Evolutionary conservation across 1,139 yeast genomes (phyloP).

Genomic region (Kurtzmaniella quercitrusa): DNA sequence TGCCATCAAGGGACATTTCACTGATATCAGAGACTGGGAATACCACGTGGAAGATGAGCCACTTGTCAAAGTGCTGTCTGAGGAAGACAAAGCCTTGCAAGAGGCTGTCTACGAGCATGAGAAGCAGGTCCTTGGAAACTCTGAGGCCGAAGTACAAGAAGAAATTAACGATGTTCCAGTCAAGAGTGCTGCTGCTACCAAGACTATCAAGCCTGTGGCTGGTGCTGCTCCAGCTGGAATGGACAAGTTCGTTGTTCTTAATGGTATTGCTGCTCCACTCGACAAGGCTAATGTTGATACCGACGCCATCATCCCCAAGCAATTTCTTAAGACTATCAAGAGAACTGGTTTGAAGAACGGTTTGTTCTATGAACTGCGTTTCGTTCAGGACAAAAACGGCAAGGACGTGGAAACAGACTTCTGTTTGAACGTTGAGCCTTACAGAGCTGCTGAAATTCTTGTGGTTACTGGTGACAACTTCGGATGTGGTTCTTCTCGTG

Average conservation of each 20-base stretch:
- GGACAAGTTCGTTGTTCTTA: conserved; percentile 70
- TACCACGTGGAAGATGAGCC: conserved; percentile 61
- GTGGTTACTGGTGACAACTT: conserved; percentile 95
- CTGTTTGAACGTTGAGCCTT: conserved; percentile 80
- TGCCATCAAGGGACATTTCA: conserved; percentile 84
- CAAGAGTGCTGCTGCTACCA: conserved; percentile 33
- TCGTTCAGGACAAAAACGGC: conserved; percentile 62
- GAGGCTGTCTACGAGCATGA: conserved; percentile 69
- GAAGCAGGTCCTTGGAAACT: conserved; percentile 48
- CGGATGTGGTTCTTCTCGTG: conserved; percentile 99
- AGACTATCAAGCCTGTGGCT: conserved; percentile 20
- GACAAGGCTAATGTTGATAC: conserved; percentile 95
- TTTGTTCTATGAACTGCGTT: conserved; percentile 86
- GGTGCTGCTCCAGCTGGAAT: conserved; percentile 45
- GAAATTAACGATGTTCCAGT: conserved; percentile 56
- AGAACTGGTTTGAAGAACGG: conserved; percentile 91
- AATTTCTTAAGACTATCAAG: conserved; percentile 93
- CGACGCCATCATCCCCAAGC: conserved; percentile 97
- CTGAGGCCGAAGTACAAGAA: conserved; percentile 40
- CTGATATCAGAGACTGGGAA: conserved; percentile 81
- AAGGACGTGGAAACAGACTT: conserved; percentile 83
- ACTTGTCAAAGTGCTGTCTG: conserved; percentile 48
- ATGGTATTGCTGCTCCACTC: conserved; percentile 90
- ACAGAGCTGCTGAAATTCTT: conserved; percentile 71
- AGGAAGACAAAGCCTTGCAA: conserved; percentile 58